Conservation (phyloP, 306 rosid genomes). For the Vigna angularis region DNA sequence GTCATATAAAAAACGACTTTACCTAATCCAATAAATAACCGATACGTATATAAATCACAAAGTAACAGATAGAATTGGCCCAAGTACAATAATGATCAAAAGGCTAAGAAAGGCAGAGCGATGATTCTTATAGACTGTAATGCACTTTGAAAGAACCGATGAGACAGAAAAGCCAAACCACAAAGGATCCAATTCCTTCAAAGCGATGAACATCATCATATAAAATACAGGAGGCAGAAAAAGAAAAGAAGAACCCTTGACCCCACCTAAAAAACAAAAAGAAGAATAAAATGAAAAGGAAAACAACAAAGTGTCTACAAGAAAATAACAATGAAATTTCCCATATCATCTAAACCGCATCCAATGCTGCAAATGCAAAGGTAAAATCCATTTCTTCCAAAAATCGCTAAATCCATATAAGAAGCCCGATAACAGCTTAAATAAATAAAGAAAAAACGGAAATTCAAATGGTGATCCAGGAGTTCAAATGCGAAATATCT, state of each 20-base stretch:
- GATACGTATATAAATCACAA: slow-evolving; percentile 34
- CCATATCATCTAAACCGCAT: slow-evolving; percentile 32
- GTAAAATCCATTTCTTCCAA: slow-evolving; percentile 32
- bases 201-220: slow-evolving; percentile 48
- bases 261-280: slow-evolving; percentile 39
- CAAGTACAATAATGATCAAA: slow-evolving; percentile 38
- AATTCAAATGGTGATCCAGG: slow-evolving; percentile 17
- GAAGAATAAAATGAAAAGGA: background rate
- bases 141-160: slow-evolving; percentile 42
- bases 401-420: background rate
- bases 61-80: slow-evolving; percentile 38
- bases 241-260: slow-evolving; percentile 10
- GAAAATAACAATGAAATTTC: slow-evolving; percentile 11
- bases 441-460: background rate
- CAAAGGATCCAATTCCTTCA: slow-evolving; percentile 52
- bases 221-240: slow-evolving; percentile 35
- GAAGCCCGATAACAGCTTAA: background rate
- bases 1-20: slow-evolving; percentile 39
- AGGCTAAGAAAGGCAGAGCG: slow-evolving; percentile 47
- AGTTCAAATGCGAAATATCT: slow-evolving; percentile 30
- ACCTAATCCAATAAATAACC: slow-evolving; percentile 45
- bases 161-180: slow-evolving; percentile 42
- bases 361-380: slow-evolving; percentile 32
- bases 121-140: slow-evolving; percentile 48
- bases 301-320: slow-evolving; percentile 20